Evolutionary conservation across 345 rosid species (phyloP).

Genomic region (Gossypium bickii): DNA sequence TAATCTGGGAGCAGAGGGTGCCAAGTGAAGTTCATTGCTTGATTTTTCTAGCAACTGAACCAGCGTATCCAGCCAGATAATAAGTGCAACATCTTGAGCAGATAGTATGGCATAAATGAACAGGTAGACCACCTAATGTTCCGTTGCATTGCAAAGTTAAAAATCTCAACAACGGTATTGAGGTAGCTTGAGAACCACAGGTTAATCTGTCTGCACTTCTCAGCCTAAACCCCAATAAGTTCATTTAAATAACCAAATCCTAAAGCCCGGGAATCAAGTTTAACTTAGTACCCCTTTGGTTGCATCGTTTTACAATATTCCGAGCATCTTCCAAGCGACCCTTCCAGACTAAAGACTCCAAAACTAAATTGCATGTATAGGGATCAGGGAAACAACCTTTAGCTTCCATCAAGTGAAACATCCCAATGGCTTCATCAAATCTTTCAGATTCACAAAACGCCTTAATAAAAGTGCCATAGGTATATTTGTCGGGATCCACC

Average conservation of each 20-base stretch:
- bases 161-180: not conserved
- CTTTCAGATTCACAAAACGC: slow-evolving; percentile 49
- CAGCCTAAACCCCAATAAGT: not conserved
- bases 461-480: slow-evolving; percentile 52
- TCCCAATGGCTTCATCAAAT: slow-evolving; percentile 54
- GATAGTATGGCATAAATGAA: not conserved
- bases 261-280: slow-evolving; percentile 16
- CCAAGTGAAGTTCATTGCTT: not conserved
- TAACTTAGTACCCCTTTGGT: slow-evolving; percentile 20
- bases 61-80: slow-evolving; percentile 2
- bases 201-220: not conserved
- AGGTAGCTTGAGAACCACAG: slow-evolving; percentile 1
- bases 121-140: not conserved
- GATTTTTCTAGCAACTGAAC: slow-evolving; percentile 2
- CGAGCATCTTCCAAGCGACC: slow-evolving; percentile 29
- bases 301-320: slow-evolving; percentile 22
- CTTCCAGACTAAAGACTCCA: slow-evolving; percentile 27
- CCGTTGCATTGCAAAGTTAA: not conserved
- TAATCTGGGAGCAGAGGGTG: not conserved
- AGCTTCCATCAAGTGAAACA: slow-evolving; percentile 50
- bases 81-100: not conserved
- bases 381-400: slow-evolving; percentile 63
- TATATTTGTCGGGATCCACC: slow-evolving; percentile 60
- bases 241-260: slow-evolving; percentile 3
- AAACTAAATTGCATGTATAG: slow-evolving; percentile 40